phyloP scores from a whole-genome alignment of 805 yeast species.

The Suhomyces faveliae region DNA sequence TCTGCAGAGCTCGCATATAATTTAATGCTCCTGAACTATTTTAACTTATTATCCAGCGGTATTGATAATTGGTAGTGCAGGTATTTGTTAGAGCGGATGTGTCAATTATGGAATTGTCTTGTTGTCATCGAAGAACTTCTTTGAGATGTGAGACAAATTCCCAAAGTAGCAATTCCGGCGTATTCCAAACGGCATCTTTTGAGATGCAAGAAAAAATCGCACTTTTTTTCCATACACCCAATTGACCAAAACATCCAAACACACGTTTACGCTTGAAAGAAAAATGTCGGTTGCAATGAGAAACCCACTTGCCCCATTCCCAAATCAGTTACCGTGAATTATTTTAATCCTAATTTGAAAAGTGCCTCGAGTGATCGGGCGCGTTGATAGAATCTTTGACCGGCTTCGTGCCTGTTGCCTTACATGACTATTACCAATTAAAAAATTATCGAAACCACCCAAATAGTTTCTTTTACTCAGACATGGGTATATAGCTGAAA shows the following conservation, averaged over 20 bases:
- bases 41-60: no score
- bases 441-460: background rate
- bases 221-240: background rate
- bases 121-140: background rate
- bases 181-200: background rate
- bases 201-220: background rate
- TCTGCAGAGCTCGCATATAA: no score
- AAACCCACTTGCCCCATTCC: background rate
- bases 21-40: no score
- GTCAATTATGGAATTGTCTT: no score
- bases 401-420: background rate
- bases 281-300: background rate
- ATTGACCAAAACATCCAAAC: no score
- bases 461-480: background rate
- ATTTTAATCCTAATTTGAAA: background rate
- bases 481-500: background rate
- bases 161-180: background rate
- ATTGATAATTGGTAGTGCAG: no score
- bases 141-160: background rate
- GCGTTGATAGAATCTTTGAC: background rate
- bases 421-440: background rate
- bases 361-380: background rate
- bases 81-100: no score
- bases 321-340: background rate
- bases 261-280: background rate